Evolutionary conservation across 108 stramenopile genomes (phyloP), one percentile per base, ranked within the genome.

Genomic region (Discostella stelligeroides): DNA sequence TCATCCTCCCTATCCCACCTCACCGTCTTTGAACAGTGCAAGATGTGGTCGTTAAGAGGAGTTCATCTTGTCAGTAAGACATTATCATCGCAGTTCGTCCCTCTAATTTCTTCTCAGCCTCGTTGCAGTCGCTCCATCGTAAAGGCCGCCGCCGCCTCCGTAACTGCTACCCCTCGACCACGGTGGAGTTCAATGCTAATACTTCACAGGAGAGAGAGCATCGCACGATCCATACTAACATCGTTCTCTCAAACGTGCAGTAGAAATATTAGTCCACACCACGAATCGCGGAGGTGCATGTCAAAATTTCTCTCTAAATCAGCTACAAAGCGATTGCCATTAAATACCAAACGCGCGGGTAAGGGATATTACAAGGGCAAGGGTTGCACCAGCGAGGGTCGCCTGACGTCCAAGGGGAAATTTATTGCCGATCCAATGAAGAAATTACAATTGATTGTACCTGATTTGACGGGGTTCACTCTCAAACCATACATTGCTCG

Each of bases 311-410:
- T 94, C 38, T 80, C 82, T 63, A 92, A 90, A 68, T 79, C 89
- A 17, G 93, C 93, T 29, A 59, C 79, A 15, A 94, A 94, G 51
- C 75, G 93, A 48, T 50, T 87, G 60, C 90, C 90, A 5, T 82
- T 94, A 40, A 87, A 81, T 23, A 88, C 89, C 38, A 94, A 94
- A 65, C 81, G 86, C 21, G 93, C 85, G 10, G 69, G 81, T 23
- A 94, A 94, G 73, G 92, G 92, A 46, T 94, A 81, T 69, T 94
- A 94, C 82, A 94, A 94, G 73, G 93, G 93, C 27, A 94, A 92
- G n/a, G 89, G 90, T 56, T 76, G 70, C 40, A 94, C 89, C 4
- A 90, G 85, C 48, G 90, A 94, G 49, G 93, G 93, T 25, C 55
- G 80, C 34, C 29, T 90, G 24, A 90, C 78, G 28, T 78, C 74